These are phyloP conservation scores for Ophiostoma tasmaniense DNA, from an alignment of 2,329 filamentous ascomycete species.

Conservation along the genomic window DNA sequence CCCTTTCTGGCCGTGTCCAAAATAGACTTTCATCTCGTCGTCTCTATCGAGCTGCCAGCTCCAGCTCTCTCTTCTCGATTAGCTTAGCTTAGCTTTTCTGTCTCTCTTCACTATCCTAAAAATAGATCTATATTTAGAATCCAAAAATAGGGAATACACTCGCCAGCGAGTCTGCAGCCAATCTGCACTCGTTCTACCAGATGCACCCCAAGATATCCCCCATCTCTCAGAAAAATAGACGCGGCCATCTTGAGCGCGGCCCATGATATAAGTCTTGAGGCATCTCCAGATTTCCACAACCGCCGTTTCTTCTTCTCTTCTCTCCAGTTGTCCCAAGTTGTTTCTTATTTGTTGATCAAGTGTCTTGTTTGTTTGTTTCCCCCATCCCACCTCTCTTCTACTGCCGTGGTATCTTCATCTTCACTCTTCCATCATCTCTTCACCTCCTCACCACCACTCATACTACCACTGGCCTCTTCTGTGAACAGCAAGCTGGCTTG, in stretches of 20 bases:
- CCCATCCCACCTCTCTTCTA: conserved; percentile 17
- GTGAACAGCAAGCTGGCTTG: conserved; percentile 53
- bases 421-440: neutral
- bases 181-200: conserved; percentile 11
- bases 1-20: neutral
- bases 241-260: conserved; percentile 36
- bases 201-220: conserved; percentile 12
- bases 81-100: neutral
- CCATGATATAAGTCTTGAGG: conserved; percentile 51
- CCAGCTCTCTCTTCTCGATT: neutral
- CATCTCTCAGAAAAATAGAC: conserved; percentile 1
- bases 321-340: conserved; percentile 32
- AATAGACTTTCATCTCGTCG: neutral
- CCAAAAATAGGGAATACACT: conserved; percentile 1
- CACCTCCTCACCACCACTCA: neutral
- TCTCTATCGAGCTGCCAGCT: neutral
- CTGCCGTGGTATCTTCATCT: conserved; percentile 5
- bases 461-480: conserved; percentile 24
- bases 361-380: conserved; percentile 13
- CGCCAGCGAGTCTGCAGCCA: conserved; percentile 10
- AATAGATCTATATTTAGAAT: conserved; percentile 5
- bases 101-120: neutral
- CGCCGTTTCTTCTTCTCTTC: conserved; percentile 24
- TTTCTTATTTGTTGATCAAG: conserved; percentile 17
- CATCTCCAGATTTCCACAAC: conserved; percentile 23